These are phyloP conservation scores for Curvularia spicifera DNA, from an alignment of 2,329 filamentous ascomycete genomes.

Conservation along the genomic window DNA sequence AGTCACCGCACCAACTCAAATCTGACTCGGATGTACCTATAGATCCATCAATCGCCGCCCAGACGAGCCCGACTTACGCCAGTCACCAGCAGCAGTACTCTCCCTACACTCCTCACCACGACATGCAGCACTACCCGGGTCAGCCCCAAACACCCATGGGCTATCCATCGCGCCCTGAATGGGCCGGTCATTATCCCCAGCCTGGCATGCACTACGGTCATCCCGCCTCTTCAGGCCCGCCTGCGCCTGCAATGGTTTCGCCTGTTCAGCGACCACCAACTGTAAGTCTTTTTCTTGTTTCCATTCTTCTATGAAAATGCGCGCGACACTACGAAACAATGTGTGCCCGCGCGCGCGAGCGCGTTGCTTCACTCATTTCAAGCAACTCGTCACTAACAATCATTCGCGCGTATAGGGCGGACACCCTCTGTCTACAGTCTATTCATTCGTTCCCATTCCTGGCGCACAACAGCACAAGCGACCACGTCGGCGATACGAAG, in stretches of 20 bases:
- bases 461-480: slow-evolving; percentile 97
- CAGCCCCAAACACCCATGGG: slow-evolving; percentile 63
- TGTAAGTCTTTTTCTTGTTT: slow-evolving; percentile 55
- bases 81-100: slow-evolving; percentile 77
- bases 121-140: slow-evolving; percentile 79
- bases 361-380: too few relatives aligned
- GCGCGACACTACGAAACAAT: too few relatives aligned
- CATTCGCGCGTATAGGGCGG: slow-evolving; percentile 49
- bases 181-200: slow-evolving; percentile 65
- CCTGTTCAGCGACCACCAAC: slow-evolving; percentile 67
- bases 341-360: too few relatives aligned
- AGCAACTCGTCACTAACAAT: slow-evolving; percentile 17
- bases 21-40: slow-evolving; percentile 98
- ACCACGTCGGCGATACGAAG: slow-evolving; percentile 90
- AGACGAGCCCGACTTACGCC: slow-evolving; percentile 88
- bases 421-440: slow-evolving; percentile 75
- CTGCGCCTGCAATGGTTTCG: slow-evolving; percentile 63
- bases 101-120: slow-evolving; percentile 82
- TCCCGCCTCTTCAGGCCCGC: slow-evolving; percentile 64
- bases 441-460: slow-evolving; percentile 96
- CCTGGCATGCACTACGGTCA: slow-evolving; percentile 56
- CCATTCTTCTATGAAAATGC: neutral
- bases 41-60: slow-evolving; percentile 97
- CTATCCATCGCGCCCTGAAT: slow-evolving; percentile 73
- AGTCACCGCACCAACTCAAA: slow-evolving; percentile 71